A percentile compares a stretch with the other conserved stretches of the same genome.
Evolutionary conservation across 805 yeast genomes (phyloP).

Genomic region (Candida ficus): DNA sequence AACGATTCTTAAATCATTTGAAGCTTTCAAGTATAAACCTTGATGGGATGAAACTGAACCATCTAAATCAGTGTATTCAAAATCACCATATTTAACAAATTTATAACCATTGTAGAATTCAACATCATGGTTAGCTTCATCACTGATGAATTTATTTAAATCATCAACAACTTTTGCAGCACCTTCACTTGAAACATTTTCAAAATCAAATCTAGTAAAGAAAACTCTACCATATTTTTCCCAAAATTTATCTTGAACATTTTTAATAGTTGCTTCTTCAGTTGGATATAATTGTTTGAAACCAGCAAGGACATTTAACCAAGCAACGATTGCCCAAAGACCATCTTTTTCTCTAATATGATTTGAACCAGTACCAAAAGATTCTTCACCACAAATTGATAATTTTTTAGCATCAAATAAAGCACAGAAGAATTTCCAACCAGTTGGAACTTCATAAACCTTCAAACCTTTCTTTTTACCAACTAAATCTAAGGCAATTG

Average conservation of each 20-base stretch:
- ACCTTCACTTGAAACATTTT: constrained; percentile 69
- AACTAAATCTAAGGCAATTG: constrained; percentile 88
- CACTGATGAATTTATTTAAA: constrained; percentile 36
- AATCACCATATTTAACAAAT: constrained; percentile 78
- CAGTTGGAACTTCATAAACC: constrained; percentile 95
- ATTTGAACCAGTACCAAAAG: constrained; percentile 96
- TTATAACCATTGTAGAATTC: constrained; percentile 41
- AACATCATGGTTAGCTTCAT: constrained; percentile 41
- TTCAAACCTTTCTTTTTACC: constrained; percentile 71
- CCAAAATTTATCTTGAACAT: constrained; percentile 87
- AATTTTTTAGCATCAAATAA: constrained; percentile 88
- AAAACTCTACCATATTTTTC: constrained; percentile 90
- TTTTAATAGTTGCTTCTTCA: constrained; percentile 59
- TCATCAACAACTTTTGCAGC: constrained; percentile 64
- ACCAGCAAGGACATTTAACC: constrained; percentile 92
- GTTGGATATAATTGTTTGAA: constrained; percentile 58
- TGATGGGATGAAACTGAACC: constrained; percentile 86
- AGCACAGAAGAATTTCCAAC: constrained; percentile 98
- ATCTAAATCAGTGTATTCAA: constrained; percentile 89
- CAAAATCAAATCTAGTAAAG: constrained; percentile 94
- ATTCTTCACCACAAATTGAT: constrained; percentile 97
- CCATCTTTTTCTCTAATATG: constrained; percentile 98
- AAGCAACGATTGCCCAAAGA: constrained; percentile 94
- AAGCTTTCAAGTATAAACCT: constrained; percentile 80
- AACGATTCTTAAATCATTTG: constrained; percentile 78